A percentile compares a stretch with the other conserved stretches of the same genome.
Evolutionary conservation across 108 stramenopile species (phyloP).

Genomic region (Cyclostephanos invisitatus): DNA sequence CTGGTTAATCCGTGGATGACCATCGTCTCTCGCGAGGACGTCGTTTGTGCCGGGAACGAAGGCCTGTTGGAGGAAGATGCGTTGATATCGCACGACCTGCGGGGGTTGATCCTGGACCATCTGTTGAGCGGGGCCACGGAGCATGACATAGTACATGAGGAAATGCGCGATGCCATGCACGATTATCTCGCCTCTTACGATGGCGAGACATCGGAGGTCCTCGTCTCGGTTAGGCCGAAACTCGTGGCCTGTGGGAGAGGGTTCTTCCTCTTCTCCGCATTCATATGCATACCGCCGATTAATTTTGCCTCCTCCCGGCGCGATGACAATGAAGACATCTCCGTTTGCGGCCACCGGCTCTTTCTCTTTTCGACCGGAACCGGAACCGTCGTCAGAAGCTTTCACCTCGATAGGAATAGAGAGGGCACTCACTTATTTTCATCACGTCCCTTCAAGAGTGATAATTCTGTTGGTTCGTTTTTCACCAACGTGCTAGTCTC

Average conservation of each 20-base stretch:
- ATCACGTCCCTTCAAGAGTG: slow-evolving; percentile 23
- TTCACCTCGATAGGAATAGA: background rate
- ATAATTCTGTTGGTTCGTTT: background rate
- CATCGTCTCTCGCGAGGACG: slow-evolving; percentile 33
- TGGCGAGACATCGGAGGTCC: slow-evolving; percentile 23
- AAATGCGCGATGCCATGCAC: slow-evolving; percentile 26
- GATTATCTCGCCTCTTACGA: slow-evolving; percentile 25
- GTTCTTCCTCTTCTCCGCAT: slow-evolving; percentile 25
- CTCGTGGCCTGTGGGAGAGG: slow-evolving; percentile 37
- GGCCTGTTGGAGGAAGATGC: slow-evolving; percentile 31
- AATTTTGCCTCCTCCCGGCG: too few relatives aligned
- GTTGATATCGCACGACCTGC: slow-evolving; percentile 32
- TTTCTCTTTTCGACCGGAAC: slow-evolving; percentile 24
- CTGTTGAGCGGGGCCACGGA: slow-evolving; percentile 10
- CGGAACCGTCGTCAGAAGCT: slow-evolving; percentile 18
- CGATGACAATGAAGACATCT: background rate
- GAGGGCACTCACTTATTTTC: slow-evolving; percentile 12
- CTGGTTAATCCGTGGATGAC: slow-evolving; percentile 16
- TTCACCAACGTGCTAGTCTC: slow-evolving; percentile 23
- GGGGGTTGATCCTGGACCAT: slow-evolving; percentile 25
- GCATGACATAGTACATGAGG: background rate
- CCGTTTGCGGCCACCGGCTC: slow-evolving; percentile 8
- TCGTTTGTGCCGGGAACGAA: slow-evolving; percentile 47
- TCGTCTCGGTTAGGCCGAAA: slow-evolving; percentile 12
- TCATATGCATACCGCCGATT: slow-evolving; percentile 20